Evolutionary conservation across 1,284 basidiomycete genomes (phyloP).

Genomic region (Calocybe gambosa): DNA sequence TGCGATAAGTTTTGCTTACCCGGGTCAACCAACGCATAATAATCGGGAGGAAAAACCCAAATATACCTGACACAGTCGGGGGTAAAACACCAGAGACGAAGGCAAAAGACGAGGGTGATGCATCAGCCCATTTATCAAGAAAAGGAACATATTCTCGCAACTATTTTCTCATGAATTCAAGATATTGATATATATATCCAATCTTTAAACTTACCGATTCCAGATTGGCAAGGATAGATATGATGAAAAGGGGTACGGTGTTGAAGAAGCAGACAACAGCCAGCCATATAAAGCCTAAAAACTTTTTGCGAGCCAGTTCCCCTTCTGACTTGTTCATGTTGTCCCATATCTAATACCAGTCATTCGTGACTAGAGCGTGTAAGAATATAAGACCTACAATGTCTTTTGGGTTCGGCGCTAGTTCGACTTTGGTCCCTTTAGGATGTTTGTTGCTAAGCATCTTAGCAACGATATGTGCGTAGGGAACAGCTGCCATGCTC

Average conservation of each 20-base stretch:
- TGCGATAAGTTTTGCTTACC: constrained; percentile 22
- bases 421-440: constrained; percentile 61
- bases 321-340: constrained; percentile 75
- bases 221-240: constrained; percentile 80
- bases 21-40: constrained; percentile 75
- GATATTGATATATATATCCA: background rate
- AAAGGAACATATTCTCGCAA: constrained; percentile 67
- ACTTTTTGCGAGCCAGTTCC: constrained; percentile 61
- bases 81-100: constrained; percentile 85
- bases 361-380: background rate
- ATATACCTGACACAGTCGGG: constrained; percentile 80
- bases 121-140: constrained; percentile 59
- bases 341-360: constrained; percentile 62
- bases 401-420: constrained; percentile 84
- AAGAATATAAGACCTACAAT: constrained; percentile 47
- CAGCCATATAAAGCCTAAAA: constrained; percentile 74
- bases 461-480: constrained; percentile 81
- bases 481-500: constrained; percentile 88
- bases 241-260: constrained; percentile 79
- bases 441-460: constrained; percentile 62
- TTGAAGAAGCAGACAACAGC: constrained; percentile 82
- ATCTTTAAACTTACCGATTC: constrained; percentile 44
- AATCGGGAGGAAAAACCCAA: constrained; percentile 83
- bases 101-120: constrained; percentile 60
- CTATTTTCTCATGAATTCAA: constrained; percentile 24